Evolutionary conservation across 768 basidiomycete species (phyloP), one percentile per base, ranked within the genome.

Genomic region (Boletus sp.): DNA sequence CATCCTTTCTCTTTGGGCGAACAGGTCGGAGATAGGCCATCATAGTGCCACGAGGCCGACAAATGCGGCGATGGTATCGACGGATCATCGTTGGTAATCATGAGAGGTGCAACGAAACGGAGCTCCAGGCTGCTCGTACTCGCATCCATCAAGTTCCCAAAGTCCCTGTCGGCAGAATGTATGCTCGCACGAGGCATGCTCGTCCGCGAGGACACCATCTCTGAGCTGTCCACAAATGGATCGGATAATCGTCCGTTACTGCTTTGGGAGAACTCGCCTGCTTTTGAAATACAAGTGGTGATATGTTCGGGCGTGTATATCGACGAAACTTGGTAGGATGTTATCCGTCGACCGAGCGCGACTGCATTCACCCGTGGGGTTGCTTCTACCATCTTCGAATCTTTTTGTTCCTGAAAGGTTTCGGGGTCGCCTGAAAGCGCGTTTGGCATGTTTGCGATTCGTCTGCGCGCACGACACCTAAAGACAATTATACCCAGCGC

Each of bases 121-220:
- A 66, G 50, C 54, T 61, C 69, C 54, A 58, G 40, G 50, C 67
- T 67, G 50, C 62, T 62, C 7, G 41, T 51, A 52, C 64, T 64
- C 55, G 40, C 41, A 10, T 49, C 50, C 28, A 33, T 30, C 39
- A 39, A 45, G 36, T 39, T 48, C 10, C 20, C 36, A 24, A 6
- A 37, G 2, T 42, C 58, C 44, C 15, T 54, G 7, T 67, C 57
- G 2, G 44, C 30, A 7, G 64, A 59, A 30, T 29, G 36, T 5
- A 33, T 33, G 5, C 52, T 61, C 17, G n/a, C 17, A 29, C 54
- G 47, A 29, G 42, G 36, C 7, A 37, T 30, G 35, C 55, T 57
- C n/a, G 53, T 64, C 35, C 41, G 58, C 12, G 58, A 67, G 46
- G 60, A 55, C 28, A n/a, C 55, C 15, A 36, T 46, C 7, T 49